Conservation (phyloP, 2,329 filamentous ascomycete species). For the Ascomycota sp. region DNA sequence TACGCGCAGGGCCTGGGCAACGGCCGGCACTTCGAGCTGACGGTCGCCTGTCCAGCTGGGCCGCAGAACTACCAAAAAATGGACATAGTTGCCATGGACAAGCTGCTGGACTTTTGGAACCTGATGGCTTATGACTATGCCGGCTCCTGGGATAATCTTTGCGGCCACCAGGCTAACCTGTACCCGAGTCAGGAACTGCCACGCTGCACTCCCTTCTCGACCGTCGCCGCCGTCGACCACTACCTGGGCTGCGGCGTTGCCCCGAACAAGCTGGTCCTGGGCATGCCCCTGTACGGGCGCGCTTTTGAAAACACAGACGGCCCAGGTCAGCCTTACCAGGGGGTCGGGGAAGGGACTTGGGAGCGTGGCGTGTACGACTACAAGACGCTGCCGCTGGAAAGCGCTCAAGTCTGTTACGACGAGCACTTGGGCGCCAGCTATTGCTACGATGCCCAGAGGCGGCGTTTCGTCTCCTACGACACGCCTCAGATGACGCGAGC, state of each 20-base stretch:
- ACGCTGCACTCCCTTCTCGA: conserved; percentile 54
- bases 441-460: conserved; percentile 42
- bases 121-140: conserved; percentile 79
- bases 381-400: conserved; percentile 55
- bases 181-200: conserved; percentile 35
- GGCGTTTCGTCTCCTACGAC: conserved; percentile 60
- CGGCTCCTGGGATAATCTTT: conserved; percentile 50
- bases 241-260: conserved; percentile 46
- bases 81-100: conserved; percentile 40
- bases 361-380: conserved; percentile 74
- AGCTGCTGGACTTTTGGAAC: conserved; percentile 51
- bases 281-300: conserved; percentile 82
- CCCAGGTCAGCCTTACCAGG: conserved; percentile 43
- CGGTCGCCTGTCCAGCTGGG: conserved; percentile 41
- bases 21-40: conserved; percentile 37
- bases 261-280: conserved; percentile 55
- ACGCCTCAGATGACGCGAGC: conserved; percentile 39
- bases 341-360: conserved; percentile 61
- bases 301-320: conserved; percentile 63
- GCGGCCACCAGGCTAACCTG: conserved; percentile 68
- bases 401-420: conserved; percentile 43
- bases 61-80: conserved; percentile 38
- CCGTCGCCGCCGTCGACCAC: conserved; percentile 41
- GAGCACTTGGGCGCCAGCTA: conserved; percentile 45
- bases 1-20: conserved; percentile 23